phyloP scores from a whole-genome alignment of 805 yeast species.

The Candida nanaspora region DNA sequence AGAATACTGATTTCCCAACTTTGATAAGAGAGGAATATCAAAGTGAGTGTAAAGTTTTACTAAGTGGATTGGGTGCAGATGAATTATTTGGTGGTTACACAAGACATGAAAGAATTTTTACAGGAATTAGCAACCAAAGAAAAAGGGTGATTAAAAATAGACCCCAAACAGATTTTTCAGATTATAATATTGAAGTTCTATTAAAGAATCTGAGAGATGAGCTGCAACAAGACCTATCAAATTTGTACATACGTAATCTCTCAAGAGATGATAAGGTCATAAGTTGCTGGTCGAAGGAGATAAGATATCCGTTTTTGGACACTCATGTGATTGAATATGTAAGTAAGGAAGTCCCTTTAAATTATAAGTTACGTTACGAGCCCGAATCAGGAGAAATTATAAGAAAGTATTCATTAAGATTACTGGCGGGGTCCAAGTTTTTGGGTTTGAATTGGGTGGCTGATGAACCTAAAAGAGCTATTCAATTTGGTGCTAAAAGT shows the following conservation, averaged over 20 bases:
- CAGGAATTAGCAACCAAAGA: slow-evolving; percentile 19
- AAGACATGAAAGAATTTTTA: slow-evolving; percentile 57
- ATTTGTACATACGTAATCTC: slow-evolving; percentile 72
- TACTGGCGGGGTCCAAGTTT: slow-evolving; percentile 38
- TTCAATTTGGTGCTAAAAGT: slow-evolving; percentile 92
- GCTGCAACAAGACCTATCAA: slow-evolving; percentile 60
- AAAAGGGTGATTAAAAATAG: slow-evolving; percentile 12
- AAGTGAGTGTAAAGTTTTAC: slow-evolving; percentile 58
- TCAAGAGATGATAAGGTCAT: slow-evolving; percentile 91
- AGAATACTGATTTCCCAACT: slow-evolving; percentile 4
- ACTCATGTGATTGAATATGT: slow-evolving; percentile 46
- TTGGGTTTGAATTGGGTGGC: slow-evolving; percentile 41
- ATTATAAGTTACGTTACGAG: slow-evolving; percentile 31
- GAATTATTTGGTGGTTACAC: slow-evolving; percentile 96
- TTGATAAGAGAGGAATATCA: slow-evolving; percentile 25
- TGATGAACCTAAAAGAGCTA: slow-evolving; percentile 83
- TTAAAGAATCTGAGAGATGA: slow-evolving; percentile 46
- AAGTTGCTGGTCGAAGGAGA: slow-evolving; percentile 81
- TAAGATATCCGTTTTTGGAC: slow-evolving; percentile 82
- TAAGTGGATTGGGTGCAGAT: slow-evolving; percentile 96
- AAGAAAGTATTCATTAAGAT: slow-evolving; percentile 53
- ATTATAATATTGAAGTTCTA: slow-evolving; percentile 9
- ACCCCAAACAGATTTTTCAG: slow-evolving; percentile 11
- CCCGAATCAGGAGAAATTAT: slow-evolving; percentile 26
- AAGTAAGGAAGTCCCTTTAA: slow-evolving; percentile 41